Percentiles rank a stretch among this genome's conserved stretches.
Conservation (phyloP, 352 stramenopile genomes). For the Peronospora farinosa region DNA sequence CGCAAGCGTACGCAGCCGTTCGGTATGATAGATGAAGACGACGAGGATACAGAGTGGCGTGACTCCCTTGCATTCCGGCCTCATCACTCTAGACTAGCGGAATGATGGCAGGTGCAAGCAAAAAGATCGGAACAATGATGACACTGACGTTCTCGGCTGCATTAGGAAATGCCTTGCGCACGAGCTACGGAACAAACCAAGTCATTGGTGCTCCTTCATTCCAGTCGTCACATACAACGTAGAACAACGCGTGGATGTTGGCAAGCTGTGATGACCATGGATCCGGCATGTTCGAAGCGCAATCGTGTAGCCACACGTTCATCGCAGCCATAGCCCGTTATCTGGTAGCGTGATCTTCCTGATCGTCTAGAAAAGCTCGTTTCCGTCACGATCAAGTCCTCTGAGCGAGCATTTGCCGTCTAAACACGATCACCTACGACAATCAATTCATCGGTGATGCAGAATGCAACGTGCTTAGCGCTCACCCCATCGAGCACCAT, state of each 20-base stretch:
- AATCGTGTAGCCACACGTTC: conserved; percentile 84
- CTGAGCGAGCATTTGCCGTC: conserved; percentile 90
- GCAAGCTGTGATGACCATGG: conserved; percentile 72
- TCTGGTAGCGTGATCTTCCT: conserved; percentile 87
- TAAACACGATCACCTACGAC: conserved; percentile 78
- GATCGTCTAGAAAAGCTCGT: no score
- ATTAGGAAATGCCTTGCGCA: background rate
- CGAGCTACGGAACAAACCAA: background rate
- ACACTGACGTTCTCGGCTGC: conserved; percentile 10
- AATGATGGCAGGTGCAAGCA: conserved; percentile 1
- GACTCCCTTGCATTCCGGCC: conserved; percentile 27
- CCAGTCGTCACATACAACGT: conserved; percentile 83
- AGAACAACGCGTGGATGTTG: conserved; percentile 82
- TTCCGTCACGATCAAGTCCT: conserved; percentile 76
- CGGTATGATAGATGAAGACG: conserved; percentile 28
- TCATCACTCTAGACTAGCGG: conserved; percentile 10
- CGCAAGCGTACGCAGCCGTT: conserved; percentile 25
- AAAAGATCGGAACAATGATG: background rate
- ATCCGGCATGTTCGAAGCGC: conserved; percentile 83
- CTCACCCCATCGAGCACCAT: conserved; percentile 82
- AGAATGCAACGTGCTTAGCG: conserved; percentile 64
- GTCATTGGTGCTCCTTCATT: conserved; percentile 68
- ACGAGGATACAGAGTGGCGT: conserved; percentile 31
- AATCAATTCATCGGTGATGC: conserved; percentile 21
- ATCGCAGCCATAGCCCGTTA: conserved; percentile 56